phyloP scores from a whole-genome alignment of 2,329 filamentous ascomycete genomes.

The Ophiostoma perfectum region DNA sequence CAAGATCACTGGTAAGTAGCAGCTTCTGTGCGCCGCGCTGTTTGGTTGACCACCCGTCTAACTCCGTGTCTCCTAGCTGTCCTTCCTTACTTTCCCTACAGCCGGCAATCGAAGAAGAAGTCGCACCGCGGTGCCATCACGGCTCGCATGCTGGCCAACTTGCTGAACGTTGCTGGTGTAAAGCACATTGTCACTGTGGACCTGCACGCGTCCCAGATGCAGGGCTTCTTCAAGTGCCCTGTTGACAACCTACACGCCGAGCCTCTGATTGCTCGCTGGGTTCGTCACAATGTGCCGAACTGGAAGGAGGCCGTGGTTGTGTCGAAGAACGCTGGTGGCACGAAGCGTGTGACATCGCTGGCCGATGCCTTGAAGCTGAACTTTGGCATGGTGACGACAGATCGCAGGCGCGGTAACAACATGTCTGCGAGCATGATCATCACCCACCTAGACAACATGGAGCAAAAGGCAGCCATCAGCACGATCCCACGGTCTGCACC shows the following conservation, averaged over 20 bases:
- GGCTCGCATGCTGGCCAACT: conserved; percentile 92
- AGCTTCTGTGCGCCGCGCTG: background rate
- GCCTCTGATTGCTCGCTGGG: conserved; percentile 92
- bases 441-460: conserved; percentile 57
- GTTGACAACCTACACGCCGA: conserved; percentile 97
- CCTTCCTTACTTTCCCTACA: conserved; percentile 97
- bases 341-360: conserved; percentile 91
- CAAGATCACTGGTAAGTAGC: conserved; percentile 74
- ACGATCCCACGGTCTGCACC: conserved; percentile 14
- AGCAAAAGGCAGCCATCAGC: conserved; percentile 33
- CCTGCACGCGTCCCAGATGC: conserved; percentile 96
- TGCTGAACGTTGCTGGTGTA: conserved; percentile 87
- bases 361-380: conserved; percentile 95
- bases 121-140: conserved; percentile 94
- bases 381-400: conserved; percentile 92
- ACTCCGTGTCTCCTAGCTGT: conserved; percentile 52
- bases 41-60: conserved; percentile 3
- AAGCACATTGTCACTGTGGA: conserved; percentile 98
- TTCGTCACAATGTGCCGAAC: conserved; percentile 75
- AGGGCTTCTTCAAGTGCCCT: conserved; percentile 96
- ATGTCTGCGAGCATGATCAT: conserved; percentile 78
- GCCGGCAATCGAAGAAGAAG: conserved; percentile 98
- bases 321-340: conserved; percentile 96
- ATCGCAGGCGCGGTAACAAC: conserved; percentile 59
- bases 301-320: conserved; percentile 94